Evolutionary conservation across 108 stramenopile genomes (phyloP).

Genomic region (Tribonema minus): DNA sequence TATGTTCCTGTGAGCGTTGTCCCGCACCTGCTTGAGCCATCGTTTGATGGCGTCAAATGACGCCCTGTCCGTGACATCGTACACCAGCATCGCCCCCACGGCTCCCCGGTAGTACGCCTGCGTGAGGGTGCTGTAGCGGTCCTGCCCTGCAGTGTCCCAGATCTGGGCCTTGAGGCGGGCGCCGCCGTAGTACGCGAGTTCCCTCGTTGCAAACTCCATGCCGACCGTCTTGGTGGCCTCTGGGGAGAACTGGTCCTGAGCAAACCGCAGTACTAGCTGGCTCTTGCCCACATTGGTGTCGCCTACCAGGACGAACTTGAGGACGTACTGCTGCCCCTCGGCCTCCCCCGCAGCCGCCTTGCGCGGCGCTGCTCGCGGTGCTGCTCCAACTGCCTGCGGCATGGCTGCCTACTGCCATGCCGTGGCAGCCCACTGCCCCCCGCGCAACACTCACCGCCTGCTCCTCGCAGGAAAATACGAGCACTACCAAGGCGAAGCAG

Average conservation of each 20-base stretch:
- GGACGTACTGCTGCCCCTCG: constrained; percentile 18
- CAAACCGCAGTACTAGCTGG: constrained; percentile 40
- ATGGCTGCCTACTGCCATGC: no score
- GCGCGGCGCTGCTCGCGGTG: no score
- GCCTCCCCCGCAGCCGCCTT: no score
- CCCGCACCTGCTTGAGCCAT: constrained; percentile 43
- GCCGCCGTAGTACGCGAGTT: constrained; percentile 7
- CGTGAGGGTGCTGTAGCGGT: constrained; percentile 46
- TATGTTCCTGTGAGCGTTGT: constrained; percentile 37
- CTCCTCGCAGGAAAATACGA: no score
- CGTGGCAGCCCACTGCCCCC: no score
- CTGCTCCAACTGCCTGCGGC: no score
- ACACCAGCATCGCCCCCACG: constrained; percentile 50
- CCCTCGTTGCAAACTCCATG: constrained; percentile 45
- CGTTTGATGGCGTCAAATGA: constrained; percentile 22
- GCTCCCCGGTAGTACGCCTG: constrained; percentile 46
- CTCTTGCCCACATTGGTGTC: constrained; percentile 46
- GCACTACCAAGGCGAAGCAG: no score
- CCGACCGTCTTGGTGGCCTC: constrained; percentile 43
- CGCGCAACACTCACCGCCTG: no score
- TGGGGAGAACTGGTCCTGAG: constrained; percentile 17
- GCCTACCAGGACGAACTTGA: constrained; percentile 29
- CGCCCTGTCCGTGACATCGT: constrained; percentile 46
- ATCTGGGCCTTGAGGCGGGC: constrained; percentile 43
- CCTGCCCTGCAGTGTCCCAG: no score